Evolutionary conservation across 768 basidiomycete species (phyloP), one percentile per base, ranked within the genome.

Genomic region (Terana coerulea): DNA sequence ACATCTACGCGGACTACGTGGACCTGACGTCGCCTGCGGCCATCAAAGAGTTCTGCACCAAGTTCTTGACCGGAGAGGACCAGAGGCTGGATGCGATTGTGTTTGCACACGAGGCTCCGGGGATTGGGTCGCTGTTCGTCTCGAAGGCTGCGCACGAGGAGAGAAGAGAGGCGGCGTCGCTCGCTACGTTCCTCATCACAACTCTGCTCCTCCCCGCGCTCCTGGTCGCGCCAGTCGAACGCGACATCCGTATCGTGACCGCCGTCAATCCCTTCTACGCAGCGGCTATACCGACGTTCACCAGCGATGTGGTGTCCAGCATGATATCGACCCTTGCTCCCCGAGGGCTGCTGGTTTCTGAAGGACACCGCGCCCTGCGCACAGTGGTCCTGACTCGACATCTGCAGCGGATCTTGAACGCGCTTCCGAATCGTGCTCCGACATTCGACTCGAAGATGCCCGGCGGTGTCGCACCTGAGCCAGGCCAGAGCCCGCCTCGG

Each of bases 251-350:
- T n/a, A 80, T 97, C 56, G 73, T 98, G 63, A 84, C 84, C 50
- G 75, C 93, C 34, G 78, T 95, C 63, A 92, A 93, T 52, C 92
- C 92, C 2, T 91, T 91, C 59, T 97, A 95, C 59, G 84, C 91
- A 2, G 91, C 94, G 1, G 86, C 90, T 0, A 72, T 80, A 3
- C 75, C 78, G 3, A 57, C 70, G 3, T 71, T 76, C 59, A 57
- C 69, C 31, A 10, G 63, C 1, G 56, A 57, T 29, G 56, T 65
- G 36, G 17, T 55, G 19, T 39, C 63, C 49, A 69, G 56, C 52
- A 65, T 61, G 8, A 57, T 63, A 1, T 41, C 54, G 11, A 36
- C 50, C 0, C 34, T 55, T 26, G 44, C 49, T 12, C 30, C 59
- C 25, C 34, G 54, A 49, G 22, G 55, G 0, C 55, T 77, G 6